A percentile compares a stretch with the other conserved stretches of the same genome.
Conservation (phyloP, 495 filamentous ascomycete species). For the Daldinia decipiens region DNA sequence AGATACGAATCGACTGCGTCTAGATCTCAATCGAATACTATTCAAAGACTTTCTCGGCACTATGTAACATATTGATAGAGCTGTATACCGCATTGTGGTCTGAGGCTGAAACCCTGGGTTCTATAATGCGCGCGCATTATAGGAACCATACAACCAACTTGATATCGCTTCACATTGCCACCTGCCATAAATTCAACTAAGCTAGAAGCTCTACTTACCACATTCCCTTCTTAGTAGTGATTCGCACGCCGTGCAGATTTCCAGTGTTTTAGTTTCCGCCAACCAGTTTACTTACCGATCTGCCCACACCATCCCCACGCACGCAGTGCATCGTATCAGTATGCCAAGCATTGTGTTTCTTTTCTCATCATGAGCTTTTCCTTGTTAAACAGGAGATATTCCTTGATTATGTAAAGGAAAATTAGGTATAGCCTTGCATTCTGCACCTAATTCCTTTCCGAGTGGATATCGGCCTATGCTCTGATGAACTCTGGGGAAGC, state of each 20-base stretch:
- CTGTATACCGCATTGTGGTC: background rate
- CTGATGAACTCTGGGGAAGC: background rate
- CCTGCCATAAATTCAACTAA: constrained; percentile 2
- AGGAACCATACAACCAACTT: background rate
- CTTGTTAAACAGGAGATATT: background rate
- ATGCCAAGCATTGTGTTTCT: background rate
- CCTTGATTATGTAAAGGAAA: background rate
- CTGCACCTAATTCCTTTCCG: background rate
- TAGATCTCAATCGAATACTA: background rate
- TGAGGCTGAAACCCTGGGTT: constrained; percentile 5
- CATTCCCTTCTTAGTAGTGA: constrained; percentile 24
- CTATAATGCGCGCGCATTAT: constrained; percentile 2
- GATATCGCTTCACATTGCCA: constrained; percentile 5
- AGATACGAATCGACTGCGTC: background rate
- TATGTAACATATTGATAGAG: constrained; percentile 28
- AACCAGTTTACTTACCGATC: background rate
- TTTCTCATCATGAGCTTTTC: background rate
- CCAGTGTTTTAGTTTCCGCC: background rate
- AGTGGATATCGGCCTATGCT: background rate
- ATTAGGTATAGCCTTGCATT: background rate
- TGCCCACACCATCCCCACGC: background rate
- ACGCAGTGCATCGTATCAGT: background rate
- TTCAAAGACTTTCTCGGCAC: background rate
- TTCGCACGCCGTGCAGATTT: background rate
- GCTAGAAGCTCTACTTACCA: constrained; percentile 13